Conservation (phyloP, 768 basidiomycete species). For the Amanita pallidorosea region DNA sequence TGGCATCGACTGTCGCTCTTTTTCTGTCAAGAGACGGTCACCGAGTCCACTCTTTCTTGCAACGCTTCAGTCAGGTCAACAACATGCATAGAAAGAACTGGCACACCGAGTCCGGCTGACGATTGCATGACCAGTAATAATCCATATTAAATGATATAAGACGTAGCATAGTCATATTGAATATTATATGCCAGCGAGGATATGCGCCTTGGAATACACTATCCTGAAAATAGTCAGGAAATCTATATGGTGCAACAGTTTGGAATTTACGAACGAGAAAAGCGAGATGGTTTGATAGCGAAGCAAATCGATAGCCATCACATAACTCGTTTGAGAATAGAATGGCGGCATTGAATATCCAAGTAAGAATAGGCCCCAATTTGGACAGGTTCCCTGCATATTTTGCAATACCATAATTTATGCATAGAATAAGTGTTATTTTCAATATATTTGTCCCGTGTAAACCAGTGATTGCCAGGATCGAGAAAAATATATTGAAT, state of each 20-base stretch:
- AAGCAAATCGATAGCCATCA: slow-evolving; percentile 61
- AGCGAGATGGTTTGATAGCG: slow-evolving; percentile 41
- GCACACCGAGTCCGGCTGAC: slow-evolving; percentile 8
- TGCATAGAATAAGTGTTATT: slow-evolving; percentile 54
- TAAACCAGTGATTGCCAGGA: slow-evolving; percentile 55
- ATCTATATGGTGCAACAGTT: background rate
- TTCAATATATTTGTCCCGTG: slow-evolving; percentile 81
- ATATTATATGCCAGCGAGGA: slow-evolving; percentile 86
- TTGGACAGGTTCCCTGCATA: slow-evolving; percentile 21
- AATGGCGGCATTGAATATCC: slow-evolving; percentile 67
- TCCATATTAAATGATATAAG: slow-evolving; percentile 92
- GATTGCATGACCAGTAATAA: slow-evolving; percentile 70
- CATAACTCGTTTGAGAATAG: slow-evolving; percentile 71
- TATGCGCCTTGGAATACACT: slow-evolving; percentile 65
- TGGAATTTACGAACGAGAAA: slow-evolving; percentile 43
- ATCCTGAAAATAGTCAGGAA: slow-evolving; percentile 22
- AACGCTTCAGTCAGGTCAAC: slow-evolving; percentile 6
- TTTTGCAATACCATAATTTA: slow-evolving; percentile 61
- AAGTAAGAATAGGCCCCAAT: slow-evolving; percentile 45
- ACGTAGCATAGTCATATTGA: slow-evolving; percentile 94
- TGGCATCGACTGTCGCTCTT: slow-evolving; percentile 43
- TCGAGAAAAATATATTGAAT: slow-evolving; percentile 51
- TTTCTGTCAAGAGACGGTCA: slow-evolving; percentile 31
- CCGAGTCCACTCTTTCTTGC: slow-evolving; percentile 11
- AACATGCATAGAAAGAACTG: background rate